phyloP scores from a whole-genome alignment of 192 early-diverging fungal species.

The Phycomyces blakesleeanus region DNA sequence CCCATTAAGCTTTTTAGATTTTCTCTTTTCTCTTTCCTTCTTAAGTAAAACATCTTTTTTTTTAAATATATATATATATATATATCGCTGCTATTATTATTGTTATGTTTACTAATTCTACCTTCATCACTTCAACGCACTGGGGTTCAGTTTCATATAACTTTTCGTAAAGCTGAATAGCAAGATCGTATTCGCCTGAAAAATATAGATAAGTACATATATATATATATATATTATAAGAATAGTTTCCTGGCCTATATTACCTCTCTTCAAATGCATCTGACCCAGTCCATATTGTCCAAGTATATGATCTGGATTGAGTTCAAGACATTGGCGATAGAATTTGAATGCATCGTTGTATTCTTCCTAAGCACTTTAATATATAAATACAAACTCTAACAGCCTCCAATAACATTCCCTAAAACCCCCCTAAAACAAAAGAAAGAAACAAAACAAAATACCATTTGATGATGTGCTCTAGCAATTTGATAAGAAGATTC shows the following conservation, averaged over 20 bases:
- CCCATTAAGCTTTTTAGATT: no score
- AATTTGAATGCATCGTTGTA: constrained; percentile 69
- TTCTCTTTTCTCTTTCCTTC: no score
- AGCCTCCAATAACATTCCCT: no score
- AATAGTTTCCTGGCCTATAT: neutral
- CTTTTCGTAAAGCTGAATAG: constrained; percentile 53
- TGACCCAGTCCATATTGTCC: constrained; percentile 79
- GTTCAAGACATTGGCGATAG: constrained; percentile 59
- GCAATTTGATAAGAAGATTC: constrained; percentile 60
- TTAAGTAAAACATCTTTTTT: no score
- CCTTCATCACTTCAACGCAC: constrained; percentile 62
- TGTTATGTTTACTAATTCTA: neutral
- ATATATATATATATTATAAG: no score
- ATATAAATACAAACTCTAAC: neutral
- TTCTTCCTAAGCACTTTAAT: constrained; percentile 44
- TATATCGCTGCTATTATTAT: no score
- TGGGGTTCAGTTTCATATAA: constrained; percentile 55
- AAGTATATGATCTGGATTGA: constrained; percentile 64
- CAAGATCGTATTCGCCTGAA: constrained; percentile 36
- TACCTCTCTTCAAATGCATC: constrained; percentile 60
- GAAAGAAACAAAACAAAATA: constrained; percentile 6
- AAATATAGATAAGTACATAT: constrained; percentile 4
- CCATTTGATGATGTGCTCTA: constrained; percentile 50
- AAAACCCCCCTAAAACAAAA: no score
- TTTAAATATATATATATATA: no score